Base-by-base conservation (phyloP, 805 yeast genomes). In the Hyphopichia homilentoma region DNA sequence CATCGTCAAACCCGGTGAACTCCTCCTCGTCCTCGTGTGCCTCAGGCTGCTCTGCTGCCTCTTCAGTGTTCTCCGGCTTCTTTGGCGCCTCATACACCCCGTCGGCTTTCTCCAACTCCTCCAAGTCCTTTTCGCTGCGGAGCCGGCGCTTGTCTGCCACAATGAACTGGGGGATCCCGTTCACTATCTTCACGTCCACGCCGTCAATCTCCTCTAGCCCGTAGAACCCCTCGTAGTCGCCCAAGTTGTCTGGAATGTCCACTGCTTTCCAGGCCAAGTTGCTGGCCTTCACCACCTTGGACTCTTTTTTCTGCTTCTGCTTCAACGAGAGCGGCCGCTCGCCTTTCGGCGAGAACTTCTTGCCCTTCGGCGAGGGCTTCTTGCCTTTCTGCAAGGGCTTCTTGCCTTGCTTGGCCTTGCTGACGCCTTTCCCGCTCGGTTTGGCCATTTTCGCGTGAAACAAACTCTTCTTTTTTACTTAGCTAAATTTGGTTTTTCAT, bases 191-290 rank as follows among this genome's bases (percentile, higher is more conserved):
- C 5, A 90, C 89, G 48, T 74, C 89, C 21, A 90, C 97, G 27
- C 96, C 97, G 36, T 87, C 96, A 31, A 93, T 71, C 54, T 90
- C 97, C 55, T 90, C 98, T 21, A 93, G 63, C 0, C 97, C 98
- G 54, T 80, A 87, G 47, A 89, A 82, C 0, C 96, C 96, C 43
- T 84, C 89, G 50, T 83, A 85, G 56, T 87, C 96, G 39, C 80
- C 95, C 30, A 85, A 59, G 16, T 86, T 80, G 41, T 85, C 90
- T 4, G 94, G 90, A 32, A 89, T 73, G 2, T 80, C 83, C 6
- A 89, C 95, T 3, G 80, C 53, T 43, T 82, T 84, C 98, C 98
- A 90, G 6, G 66, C 61, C 41, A 84, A 59, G 13, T 68, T 66
- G 40, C 70, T 70, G 2, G 75, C 72, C 16, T 62, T 63, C 11